phyloP scores from a whole-genome alignment of 306 rosid genomes.

The Glycyrrhiza uralensis region DNA sequence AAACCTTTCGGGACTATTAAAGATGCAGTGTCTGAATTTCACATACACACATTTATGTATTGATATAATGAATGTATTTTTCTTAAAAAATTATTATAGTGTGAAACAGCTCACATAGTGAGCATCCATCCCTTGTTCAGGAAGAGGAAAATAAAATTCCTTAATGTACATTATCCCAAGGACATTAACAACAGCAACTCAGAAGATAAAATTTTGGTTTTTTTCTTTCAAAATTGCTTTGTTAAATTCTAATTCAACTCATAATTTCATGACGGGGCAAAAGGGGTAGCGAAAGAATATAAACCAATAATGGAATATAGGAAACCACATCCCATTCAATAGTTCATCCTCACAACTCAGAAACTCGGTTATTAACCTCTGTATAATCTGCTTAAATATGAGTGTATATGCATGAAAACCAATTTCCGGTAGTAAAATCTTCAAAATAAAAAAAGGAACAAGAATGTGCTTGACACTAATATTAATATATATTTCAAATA shows the following conservation, averaged over 20 bases:
- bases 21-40: neutral
- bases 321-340: neutral
- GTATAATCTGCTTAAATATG: no score
- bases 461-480: neutral
- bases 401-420: neutral
- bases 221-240: neutral
- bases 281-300: neutral
- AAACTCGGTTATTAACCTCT: neutral
- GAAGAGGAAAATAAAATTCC: neutral
- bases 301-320: neutral
- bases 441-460: conserved; percentile 1
- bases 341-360: neutral
- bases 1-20: conserved; percentile 11
- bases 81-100: neutral
- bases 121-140: neutral
- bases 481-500: neutral
- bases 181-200: neutral
- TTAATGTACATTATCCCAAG: neutral
- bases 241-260: neutral
- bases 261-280: neutral
- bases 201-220: neutral
- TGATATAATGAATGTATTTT: neutral
- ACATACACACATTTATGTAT: neutral
- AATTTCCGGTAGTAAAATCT: neutral
- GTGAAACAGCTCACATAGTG: neutral